A percentile compares a stretch with the other conserved stretches of the same genome.
Conservation (phyloP, 495 filamentous ascomycete species). For the Penicillium silybi region DNA sequence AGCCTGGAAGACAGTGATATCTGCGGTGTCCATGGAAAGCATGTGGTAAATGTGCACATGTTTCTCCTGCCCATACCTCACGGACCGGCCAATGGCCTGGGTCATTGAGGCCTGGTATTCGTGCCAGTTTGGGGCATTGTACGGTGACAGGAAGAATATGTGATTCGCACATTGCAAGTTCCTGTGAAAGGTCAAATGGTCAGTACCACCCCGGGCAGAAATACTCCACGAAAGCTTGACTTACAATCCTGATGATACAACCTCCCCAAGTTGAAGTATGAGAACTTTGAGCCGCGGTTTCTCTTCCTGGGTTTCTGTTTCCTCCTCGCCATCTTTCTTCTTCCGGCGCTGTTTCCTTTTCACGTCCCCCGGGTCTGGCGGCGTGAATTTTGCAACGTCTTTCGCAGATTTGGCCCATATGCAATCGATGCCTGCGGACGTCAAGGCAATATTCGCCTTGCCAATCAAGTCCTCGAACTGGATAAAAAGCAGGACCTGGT, state of each 20-base stretch:
- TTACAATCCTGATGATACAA: constrained; percentile 67
- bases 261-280: constrained; percentile 61
- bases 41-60: constrained; percentile 69
- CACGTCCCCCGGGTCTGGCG: background rate
- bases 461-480: constrained; percentile 45
- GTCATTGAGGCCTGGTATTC: constrained; percentile 58
- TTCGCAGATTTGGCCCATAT: constrained; percentile 1
- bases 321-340: background rate
- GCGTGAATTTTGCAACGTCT: background rate
- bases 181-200: constrained; percentile 24
- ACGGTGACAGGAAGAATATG: constrained; percentile 67
- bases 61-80: constrained; percentile 65
- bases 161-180: constrained; percentile 77
- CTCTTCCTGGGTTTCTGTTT: background rate
- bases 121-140: constrained; percentile 50
- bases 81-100: constrained; percentile 68
- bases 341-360: background rate
- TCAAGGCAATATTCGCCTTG: constrained; percentile 29
- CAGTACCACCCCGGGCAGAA: background rate
- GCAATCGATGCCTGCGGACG: constrained; percentile 27
- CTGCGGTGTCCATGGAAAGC: constrained; percentile 58
- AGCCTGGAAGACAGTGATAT: constrained; percentile 62
- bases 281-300: constrained; percentile 44
- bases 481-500: constrained; percentile 51
- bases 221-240: constrained; percentile 17